Base-by-base conservation (phyloP, 495 filamentous ascomycete species). In the Evansstolkia leycettana region DNA sequence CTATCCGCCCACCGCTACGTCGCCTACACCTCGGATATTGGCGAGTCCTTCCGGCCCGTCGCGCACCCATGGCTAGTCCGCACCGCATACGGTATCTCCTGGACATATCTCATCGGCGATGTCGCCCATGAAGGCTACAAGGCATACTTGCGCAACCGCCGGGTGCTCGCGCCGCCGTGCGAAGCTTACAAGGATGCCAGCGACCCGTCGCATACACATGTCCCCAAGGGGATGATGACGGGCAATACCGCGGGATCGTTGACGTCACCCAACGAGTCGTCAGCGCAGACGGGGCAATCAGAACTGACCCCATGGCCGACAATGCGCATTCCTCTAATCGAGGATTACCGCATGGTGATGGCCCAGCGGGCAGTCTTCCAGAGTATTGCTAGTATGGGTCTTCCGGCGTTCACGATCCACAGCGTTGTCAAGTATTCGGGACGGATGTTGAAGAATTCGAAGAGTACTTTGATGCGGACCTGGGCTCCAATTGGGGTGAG, bases 331-430 rank as follows among this genome's bases (percentile, higher is more conserved):
- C 66, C 84, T 11, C 73, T 84, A 12, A 65, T 93, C 12, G 86
- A 98, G 46, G 89, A 98, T 53, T 98, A 84, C 42, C 66, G 87
- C 11, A 78, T 84, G 38, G 81, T 95, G 7, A 92, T 94, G 87
- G 80, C 73, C 24, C 82, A 96, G 64, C 68, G 90, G 16, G 85
- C 76, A 1, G 65, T 94, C 3, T 98, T 98, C 55, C 90, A 98
- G 64, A 73, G 73, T 43, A 35, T 98, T 31, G 90, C 90, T 2
- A 81, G 74, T 51, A 98, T 98, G 90, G 90, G 82, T 7, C 51
- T 95, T 40, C 90, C 90, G 2, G 90, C 90, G 0, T 84, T 98
- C 38, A 98, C 90, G 0, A 95, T 98, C 37, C 90, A 98, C 51
- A 83, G 76, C 35, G 67, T 95, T 9, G 90, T 98, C 26, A 72